Evolutionary conservation across 2,329 filamentous ascomycete species (phyloP), one percentile per base, ranked within the genome.

Genomic region (Fusarium annulatum): DNA sequence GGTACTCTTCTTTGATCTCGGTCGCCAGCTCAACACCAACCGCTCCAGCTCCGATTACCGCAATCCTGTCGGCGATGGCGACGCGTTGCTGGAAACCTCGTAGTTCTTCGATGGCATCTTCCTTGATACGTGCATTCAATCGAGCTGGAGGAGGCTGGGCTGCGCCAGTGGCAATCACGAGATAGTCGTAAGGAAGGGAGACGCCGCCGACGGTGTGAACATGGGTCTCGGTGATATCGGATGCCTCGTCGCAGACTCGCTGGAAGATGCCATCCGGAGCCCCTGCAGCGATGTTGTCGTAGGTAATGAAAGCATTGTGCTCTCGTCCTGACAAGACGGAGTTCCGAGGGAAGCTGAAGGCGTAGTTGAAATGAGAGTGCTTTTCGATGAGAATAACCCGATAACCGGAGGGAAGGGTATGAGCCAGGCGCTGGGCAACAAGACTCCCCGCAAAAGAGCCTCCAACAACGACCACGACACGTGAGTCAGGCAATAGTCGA

Each of bases 341-440:
- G 30, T 71, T 69, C 1, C 73, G 67, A 2, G 73, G 73, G 3
- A 75, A 75, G 3, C 26, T 26, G 23, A 76, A 75, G 0, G 71
- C 61, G 34, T 66, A 57, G 46, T 75, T 71, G 9, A 75, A 69
- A 18, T 76, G 73, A 3, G 73, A 71, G 8, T 74, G 53, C 26
- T 71, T 73, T 26, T 75, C 73, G 2, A 75, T 15, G 0, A 75
- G 57, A 5, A 76, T 19, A 0, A 74, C 70, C 1, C 73, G 52
- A 19, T 64, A 76, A 0, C 73, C 73, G 0, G 73, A 73, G 1
- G 70, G 73, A 0, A 75, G 30, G 1, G 58, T 64, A 9, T 76
- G 64, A 18, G 46, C 30, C 0, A 74, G 38, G 0, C 61, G 71
- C 5, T 72, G 70, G 1, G 61, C 70, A 21, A 71, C 19, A 12